Base-by-base conservation (phyloP, 768 basidiomycete species). In the Suillus luteus region DNA sequence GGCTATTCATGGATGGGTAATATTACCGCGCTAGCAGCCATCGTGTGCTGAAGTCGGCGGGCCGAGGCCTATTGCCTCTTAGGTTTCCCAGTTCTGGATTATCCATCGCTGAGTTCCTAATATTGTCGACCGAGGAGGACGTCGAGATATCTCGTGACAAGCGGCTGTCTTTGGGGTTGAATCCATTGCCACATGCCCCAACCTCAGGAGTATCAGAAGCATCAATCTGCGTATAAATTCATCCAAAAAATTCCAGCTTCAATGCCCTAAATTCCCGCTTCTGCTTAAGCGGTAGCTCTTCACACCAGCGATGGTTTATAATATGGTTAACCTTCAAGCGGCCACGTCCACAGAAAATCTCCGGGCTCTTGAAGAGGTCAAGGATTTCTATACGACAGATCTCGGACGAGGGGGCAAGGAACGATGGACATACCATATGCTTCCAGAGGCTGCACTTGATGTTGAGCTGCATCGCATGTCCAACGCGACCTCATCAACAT, bases 381-480 rank as follows among this genome's bases (percentile, higher is more conserved):
- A 79, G 66, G 72, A 85, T 67, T 85, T 85, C 67, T 76, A 74
- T 17, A 76, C 74, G 22, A 86, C 85, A 7, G 83, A 86, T 71
- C 80, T 86, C 69, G 85, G 85, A 66, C 79, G 78, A 52, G 78
- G 82, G 9, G 85, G 83, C 38, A 76, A 73, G 60, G 80, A 80
- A 40, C 79, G 80, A 41, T 86, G 85, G 85, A 81, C 84, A 3
- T 87, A 85, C 69, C 82, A 80, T 19, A 69, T 80, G 33, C 77
- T 86, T 31, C 59, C 74, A 17, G 82, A 85, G 63, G 76, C 74
- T 12, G 70, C 64, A 5, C 65, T 86, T 31, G 72, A 79, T 24
- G 61, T 70, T 12, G 80, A 84, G 70, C 66, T 86, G 33, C 69
- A 65, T 37, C 77, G 74, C 38, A 60, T 80, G 44, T 78, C 81